A percentile compares a stretch with the other conserved stretches of the same genome.
phyloP scores from a whole-genome alignment of 352 stramenopile genomes.

The Phytophthora aleatoria region DNA sequence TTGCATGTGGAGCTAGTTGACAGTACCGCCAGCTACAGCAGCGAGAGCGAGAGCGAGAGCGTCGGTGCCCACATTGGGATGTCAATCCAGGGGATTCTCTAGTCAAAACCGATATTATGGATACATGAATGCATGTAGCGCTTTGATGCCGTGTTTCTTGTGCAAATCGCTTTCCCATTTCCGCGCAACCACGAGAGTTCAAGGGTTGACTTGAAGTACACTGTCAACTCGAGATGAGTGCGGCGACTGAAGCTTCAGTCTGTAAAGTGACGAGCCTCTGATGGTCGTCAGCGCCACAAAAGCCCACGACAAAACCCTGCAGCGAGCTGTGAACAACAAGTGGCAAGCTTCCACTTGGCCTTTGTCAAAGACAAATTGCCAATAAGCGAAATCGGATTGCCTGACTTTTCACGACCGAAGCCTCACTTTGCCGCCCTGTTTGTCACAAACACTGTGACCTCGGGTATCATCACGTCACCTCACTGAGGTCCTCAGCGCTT shows the following conservation, averaged over 20 bases:
- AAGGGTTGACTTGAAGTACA: constrained; percentile 13
- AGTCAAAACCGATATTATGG: constrained; percentile 3
- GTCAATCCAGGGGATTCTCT: constrained; percentile 31
- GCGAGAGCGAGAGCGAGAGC: constrained; percentile 20
- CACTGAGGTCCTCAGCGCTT: too few species aligned
- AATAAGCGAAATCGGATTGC: constrained; percentile 6
- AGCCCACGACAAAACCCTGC: too few species aligned
- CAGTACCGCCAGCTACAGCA: constrained; percentile 18
- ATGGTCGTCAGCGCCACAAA: too few species aligned
- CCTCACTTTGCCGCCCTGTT: too few species aligned
- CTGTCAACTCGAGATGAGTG: constrained; percentile 12
- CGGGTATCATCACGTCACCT: too few species aligned
- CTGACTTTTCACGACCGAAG: background rate
- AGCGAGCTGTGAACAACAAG: background rate
- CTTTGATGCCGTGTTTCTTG: constrained; percentile 6
- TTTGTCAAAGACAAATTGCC: too few species aligned
- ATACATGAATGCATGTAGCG: too few species aligned
- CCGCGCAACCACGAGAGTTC: background rate
- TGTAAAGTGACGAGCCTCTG: background rate
- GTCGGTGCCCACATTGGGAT: constrained; percentile 25
- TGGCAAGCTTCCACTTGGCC: too few species aligned
- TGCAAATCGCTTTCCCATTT: constrained; percentile 16
- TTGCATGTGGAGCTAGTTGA: constrained; percentile 19
- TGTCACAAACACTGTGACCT: too few species aligned
- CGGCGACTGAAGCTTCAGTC: background rate